Evolutionary conservation across 176 grass and related monocot genomes (phyloP).

Genomic region (Phragmites australis): DNA sequence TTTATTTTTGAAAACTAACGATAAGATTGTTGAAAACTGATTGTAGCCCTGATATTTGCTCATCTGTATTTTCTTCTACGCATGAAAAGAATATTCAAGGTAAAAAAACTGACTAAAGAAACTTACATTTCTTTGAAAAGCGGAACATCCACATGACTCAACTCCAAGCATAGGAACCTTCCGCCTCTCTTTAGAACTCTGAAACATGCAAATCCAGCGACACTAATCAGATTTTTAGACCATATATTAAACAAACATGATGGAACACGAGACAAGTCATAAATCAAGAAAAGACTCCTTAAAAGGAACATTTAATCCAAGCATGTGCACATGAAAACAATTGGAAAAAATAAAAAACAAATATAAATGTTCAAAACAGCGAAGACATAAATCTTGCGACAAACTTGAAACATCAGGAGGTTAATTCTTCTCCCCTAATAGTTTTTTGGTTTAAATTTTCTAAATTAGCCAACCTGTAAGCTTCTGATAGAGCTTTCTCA

Average conservation of each 20-base stretch:
- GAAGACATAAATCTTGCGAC: neutral
- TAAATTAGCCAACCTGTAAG: slow-evolving; percentile 61
- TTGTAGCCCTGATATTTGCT: neutral
- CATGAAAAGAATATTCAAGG: neutral
- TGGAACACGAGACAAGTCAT: neutral
- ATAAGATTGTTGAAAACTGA: neutral
- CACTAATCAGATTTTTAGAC: slow-evolving; percentile 8
- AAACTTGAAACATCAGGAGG: slow-evolving; percentile 8
- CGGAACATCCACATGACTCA: slow-evolving; percentile 82
- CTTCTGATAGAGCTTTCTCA: slow-evolving; percentile 85
- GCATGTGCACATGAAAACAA: neutral
- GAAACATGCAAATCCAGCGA: slow-evolving; percentile 38
- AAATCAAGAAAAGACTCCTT: neutral
- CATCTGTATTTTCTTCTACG: neutral
- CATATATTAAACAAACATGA: neutral
- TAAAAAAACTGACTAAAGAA: neutral
- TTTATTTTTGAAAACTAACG: neutral
- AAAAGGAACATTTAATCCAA: neutral
- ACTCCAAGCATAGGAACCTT: slow-evolving; percentile 87
- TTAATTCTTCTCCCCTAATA: neutral
- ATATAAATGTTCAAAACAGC: neutral
- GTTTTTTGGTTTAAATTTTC: neutral
- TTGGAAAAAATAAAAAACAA: neutral
- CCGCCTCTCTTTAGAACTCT: slow-evolving; percentile 89
- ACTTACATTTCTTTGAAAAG: slow-evolving; percentile 90